phyloP scores from a whole-genome alignment of 2,329 filamentous ascomycete genomes.

The Beauveria caledonica region DNA sequence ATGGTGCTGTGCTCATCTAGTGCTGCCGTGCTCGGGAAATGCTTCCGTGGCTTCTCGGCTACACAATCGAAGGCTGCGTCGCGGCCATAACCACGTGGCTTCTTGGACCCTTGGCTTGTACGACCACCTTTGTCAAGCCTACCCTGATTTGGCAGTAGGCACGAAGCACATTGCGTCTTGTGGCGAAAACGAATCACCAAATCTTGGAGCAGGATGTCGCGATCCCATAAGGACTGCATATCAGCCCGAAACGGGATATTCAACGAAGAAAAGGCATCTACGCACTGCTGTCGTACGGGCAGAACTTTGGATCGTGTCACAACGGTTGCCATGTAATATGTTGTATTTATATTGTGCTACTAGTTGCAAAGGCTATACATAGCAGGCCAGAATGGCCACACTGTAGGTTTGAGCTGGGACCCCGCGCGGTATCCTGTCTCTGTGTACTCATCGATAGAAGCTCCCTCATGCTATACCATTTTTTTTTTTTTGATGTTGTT shows the following conservation, averaged over 20 bases:
- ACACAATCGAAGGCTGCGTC: neutral
- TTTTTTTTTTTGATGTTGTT: no score
- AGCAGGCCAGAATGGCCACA: no score
- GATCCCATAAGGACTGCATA: no score
- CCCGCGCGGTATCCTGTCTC: no score
- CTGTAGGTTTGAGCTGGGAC: neutral
- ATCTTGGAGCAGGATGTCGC: neutral
- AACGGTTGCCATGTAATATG: neutral
- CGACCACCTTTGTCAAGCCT: neutral
- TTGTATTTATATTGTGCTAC: neutral
- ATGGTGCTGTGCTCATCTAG: neutral
- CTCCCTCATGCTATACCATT: no score
- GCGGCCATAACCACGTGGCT: neutral
- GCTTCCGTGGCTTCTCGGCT: neutral
- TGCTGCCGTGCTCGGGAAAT: slow-evolving; percentile 3
- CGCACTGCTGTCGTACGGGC: neutral
- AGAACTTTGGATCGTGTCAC: neutral
- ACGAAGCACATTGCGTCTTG: neutral
- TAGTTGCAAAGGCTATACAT: no score
- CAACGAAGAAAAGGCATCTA: neutral
- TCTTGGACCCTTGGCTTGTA: neutral
- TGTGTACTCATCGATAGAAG: no score
- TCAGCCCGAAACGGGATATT: neutral
- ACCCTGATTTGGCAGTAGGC: neutral
- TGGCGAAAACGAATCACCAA: no score